These are phyloP conservation scores for Cercospora berteroae DNA, from an alignment of 2,329 filamentous ascomycete species.

Conservation along the genomic window DNA sequence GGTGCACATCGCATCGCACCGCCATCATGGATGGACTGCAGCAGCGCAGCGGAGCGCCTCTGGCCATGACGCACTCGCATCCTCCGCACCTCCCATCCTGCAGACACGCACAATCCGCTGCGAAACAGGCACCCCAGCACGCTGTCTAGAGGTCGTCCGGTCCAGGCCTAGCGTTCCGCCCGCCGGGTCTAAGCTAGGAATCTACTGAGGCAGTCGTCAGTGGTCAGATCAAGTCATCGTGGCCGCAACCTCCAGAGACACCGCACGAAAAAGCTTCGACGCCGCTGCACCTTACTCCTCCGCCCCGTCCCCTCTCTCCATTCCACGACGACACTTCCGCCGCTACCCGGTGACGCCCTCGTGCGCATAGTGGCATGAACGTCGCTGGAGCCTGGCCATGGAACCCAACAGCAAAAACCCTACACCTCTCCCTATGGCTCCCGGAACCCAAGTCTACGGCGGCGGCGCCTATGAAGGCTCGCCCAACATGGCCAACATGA, in stretches of 20 bases:
- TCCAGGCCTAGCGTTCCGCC: background rate
- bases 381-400: background rate
- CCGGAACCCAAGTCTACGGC: constrained; percentile 8
- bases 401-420: background rate
- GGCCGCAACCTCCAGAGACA: background rate
- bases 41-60: background rate
- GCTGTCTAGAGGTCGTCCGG: background rate
- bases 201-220: background rate
- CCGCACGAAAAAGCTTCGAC: background rate
- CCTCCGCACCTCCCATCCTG: background rate
- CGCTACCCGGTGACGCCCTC: background rate
- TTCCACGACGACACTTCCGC: background rate
- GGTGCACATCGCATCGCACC: background rate
- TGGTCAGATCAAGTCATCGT: background rate
- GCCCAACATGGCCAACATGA: constrained; percentile 13
- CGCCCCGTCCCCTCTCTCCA: background rate
- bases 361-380: background rate
- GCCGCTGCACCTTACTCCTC: background rate
- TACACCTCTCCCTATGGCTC: background rate
- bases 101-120: background rate
- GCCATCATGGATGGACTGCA: background rate
- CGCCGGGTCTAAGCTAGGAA: background rate
- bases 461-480: constrained; percentile 11
- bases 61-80: background rate
- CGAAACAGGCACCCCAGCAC: background rate